Evolutionary conservation across 208 protist genomes (phyloP).

Genomic region (Acanthamoeba royreba): DNA sequence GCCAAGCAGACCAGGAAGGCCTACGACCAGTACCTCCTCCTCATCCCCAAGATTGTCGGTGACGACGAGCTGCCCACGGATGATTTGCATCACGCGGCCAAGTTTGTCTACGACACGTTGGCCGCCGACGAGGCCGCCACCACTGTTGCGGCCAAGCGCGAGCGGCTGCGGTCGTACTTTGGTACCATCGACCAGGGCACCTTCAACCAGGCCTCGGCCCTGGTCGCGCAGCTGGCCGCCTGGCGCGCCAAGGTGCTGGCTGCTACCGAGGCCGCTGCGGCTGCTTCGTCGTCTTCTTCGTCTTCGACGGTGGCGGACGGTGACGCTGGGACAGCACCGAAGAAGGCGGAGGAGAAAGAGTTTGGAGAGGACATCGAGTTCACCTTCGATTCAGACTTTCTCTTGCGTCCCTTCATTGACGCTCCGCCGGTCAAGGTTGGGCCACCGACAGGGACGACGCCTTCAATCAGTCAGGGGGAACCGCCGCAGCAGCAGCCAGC

Average conservation of each 20-base stretch:
- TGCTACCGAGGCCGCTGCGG: neutral
- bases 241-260: neutral
- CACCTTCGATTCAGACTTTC: slow-evolving; percentile 30
- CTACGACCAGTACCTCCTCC: neutral
- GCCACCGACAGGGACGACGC: neutral
- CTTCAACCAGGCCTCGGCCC: neutral
- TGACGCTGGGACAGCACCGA: neutral
- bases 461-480: neutral
- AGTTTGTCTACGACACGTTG: slow-evolving; percentile 20
- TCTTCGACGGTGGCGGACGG: neutral
- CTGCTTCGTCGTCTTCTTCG: too few species aligned
- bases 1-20: neutral
- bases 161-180: slow-evolving; percentile 20
- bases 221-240: neutral
- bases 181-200: neutral
- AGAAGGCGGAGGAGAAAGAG: neutral
- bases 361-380: slow-evolving; percentile 15
- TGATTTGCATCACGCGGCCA: neutral
- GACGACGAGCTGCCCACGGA: neutral
- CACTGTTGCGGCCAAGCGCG: neutral
- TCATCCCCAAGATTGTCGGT: neutral
- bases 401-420: slow-evolving; percentile 6
- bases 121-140: neutral
- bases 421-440: neutral
- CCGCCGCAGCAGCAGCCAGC: neutral